Evolutionary conservation across 139 green algal species (phyloP).

Genomic region (Yamagishiella unicocca): DNA sequence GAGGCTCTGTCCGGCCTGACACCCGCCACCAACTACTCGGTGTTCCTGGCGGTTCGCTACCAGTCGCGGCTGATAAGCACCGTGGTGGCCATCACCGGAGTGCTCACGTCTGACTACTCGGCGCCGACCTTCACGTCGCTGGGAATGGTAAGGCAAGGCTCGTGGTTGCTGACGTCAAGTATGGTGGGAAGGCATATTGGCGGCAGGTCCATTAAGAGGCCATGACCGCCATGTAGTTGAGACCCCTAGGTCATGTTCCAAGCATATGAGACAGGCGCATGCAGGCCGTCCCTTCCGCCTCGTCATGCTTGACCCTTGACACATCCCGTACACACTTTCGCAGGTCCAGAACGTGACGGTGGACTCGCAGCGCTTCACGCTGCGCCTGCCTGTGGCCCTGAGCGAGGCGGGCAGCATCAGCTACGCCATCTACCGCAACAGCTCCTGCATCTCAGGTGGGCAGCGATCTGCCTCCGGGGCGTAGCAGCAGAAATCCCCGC

Average conservation of each 20-base stretch:
- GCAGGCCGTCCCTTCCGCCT: too few species aligned
- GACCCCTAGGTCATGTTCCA: too few species aligned
- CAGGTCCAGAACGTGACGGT: conserved; percentile 29
- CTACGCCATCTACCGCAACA: conserved; percentile 58
- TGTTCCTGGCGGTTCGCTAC: conserved; percentile 51
- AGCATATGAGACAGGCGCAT: too few species aligned
- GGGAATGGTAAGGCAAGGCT: conserved; percentile 28
- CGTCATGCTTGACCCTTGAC: too few species aligned
- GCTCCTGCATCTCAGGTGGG: conserved; percentile 51
- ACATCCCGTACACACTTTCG: too few species aligned
- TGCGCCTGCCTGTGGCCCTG: conserved; percentile 49
- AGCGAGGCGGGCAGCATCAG: conserved; percentile 48
- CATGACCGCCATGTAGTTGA: too few species aligned
- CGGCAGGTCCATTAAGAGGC: too few species aligned
- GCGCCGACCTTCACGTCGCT: conserved; percentile 54
- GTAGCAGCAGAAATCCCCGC: too few species aligned
- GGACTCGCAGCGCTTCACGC: conserved; percentile 40
- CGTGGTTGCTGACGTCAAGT: too few species aligned
- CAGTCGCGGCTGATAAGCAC: conserved; percentile 35
- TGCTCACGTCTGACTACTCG: conserved; percentile 57
- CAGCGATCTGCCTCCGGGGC: too few species aligned
- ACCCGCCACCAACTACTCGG: conserved; percentile 60
- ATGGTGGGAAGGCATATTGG: too few species aligned
- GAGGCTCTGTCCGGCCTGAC: conserved; percentile 26
- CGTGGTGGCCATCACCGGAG: conserved; percentile 48